A percentile compares a stretch with the other conserved stretches of the same genome.
phyloP scores from a whole-genome alignment of 495 filamentous ascomycete genomes.

The Daldinia loculata region DNA sequence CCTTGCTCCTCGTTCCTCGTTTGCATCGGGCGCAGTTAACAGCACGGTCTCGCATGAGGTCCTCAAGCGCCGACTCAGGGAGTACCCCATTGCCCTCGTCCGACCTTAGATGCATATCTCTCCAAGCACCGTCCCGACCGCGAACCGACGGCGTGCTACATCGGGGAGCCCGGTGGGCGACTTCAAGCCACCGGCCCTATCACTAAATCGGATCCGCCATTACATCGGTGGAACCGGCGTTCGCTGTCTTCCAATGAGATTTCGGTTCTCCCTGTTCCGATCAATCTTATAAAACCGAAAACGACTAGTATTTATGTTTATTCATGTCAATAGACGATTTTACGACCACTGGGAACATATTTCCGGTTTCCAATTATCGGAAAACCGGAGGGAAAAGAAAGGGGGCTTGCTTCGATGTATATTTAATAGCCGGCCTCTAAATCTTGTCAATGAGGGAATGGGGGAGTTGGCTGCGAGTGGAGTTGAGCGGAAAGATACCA shows the following conservation, averaged over 20 bases:
- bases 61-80: conserved; percentile 39
- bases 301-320: conserved; percentile 27
- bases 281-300: conserved; percentile 3
- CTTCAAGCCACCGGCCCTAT: conserved; percentile 23
- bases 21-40: conserved; percentile 11
- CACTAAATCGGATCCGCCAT: not conserved
- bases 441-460: conserved; percentile 25
- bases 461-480: conserved; percentile 26
- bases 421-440: conserved; percentile 27
- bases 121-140: not conserved
- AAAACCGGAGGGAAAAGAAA: conserved; percentile 16
- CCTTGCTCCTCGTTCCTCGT: conserved; percentile 10
- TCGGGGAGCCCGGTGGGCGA: conserved; percentile 16
- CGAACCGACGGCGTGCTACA: conserved; percentile 5
- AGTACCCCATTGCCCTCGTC: conserved; percentile 43
- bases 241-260: not conserved
- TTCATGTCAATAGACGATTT: conserved; percentile 42
- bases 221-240: not conserved
- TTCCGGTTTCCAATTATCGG: conserved; percentile 24
- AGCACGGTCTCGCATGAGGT: conserved; percentile 21
- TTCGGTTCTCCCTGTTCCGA: conserved; percentile 7
- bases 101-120: conserved; percentile 34
- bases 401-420: conserved; percentile 9
- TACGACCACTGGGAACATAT: conserved; percentile 26
- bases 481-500: conserved; percentile 27